These are phyloP conservation scores for Fistulifera pelliculosa DNA, from an alignment of 108 stramenopile genomes.

Conservation along the genomic window DNA sequence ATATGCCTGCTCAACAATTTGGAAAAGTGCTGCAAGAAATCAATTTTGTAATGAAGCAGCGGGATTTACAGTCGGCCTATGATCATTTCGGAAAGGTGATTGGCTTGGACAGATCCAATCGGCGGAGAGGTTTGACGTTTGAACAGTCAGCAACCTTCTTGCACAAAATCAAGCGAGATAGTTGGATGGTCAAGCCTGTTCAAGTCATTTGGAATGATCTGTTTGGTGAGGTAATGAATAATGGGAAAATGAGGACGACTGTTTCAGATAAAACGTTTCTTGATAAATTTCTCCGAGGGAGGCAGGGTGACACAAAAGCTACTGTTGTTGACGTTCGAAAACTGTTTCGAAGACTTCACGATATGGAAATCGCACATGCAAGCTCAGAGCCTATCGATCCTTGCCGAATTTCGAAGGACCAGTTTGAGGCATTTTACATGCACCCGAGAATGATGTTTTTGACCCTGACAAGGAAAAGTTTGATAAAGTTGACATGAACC, in stretches of 20 bases:
- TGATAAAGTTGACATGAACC: slow-evolving; percentile 42
- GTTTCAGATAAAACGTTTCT: slow-evolving; percentile 62
- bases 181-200: slow-evolving; percentile 74
- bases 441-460: slow-evolving; percentile 59
- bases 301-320: slow-evolving; percentile 48
- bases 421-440: slow-evolving; percentile 65
- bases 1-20: slow-evolving; percentile 30
- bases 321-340: slow-evolving; percentile 48
- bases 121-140: slow-evolving; percentile 64
- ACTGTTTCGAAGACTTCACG: slow-evolving; percentile 50
- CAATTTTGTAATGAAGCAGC: slow-evolving; percentile 50
- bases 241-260: slow-evolving; percentile 40
- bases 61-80: slow-evolving; percentile 37
- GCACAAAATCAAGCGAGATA: slow-evolving; percentile 77
- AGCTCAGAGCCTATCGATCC: slow-evolving; percentile 26
- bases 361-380: slow-evolving; percentile 44
- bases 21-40: slow-evolving; percentile 44
- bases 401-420: slow-evolving; percentile 44
- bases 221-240: slow-evolving; percentile 63
- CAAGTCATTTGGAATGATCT: slow-evolving; percentile 43
- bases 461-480: slow-evolving; percentile 49
- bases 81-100: slow-evolving; percentile 59
- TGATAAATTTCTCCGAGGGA: slow-evolving; percentile 47
- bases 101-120: slow-evolving; percentile 42
- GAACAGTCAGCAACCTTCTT: slow-evolving; percentile 73